These are phyloP conservation scores for Ploettnerulaceae sp. DNA, from an alignment of 2,329 filamentous ascomycete species.

Conservation along the genomic window DNA sequence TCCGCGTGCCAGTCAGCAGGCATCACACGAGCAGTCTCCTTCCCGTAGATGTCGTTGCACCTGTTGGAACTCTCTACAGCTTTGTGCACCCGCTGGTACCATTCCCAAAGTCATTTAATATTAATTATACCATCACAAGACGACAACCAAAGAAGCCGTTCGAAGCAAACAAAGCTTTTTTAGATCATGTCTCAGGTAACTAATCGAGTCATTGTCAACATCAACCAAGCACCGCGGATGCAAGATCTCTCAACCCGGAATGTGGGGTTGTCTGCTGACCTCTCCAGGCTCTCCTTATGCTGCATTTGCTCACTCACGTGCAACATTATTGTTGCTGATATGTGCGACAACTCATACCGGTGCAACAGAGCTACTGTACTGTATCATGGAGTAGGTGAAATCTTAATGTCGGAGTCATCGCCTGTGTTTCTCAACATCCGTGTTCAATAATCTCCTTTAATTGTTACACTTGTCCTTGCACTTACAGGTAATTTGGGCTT, in stretches of 20 bases:
- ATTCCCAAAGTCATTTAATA: background rate
- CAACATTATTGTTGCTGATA: background rate
- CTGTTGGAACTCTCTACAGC: background rate
- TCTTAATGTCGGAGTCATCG: background rate
- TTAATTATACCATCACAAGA: constrained; percentile 12
- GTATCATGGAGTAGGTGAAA: background rate
- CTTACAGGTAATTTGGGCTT: too few species aligned
- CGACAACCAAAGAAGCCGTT: background rate
- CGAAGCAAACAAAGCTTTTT: background rate
- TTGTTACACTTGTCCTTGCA: too few species aligned
- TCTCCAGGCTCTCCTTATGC: background rate
- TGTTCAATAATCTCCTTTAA: too few species aligned
- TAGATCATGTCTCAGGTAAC: background rate
- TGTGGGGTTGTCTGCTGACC: constrained; percentile 14
- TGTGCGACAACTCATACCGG: background rate
- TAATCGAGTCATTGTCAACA: constrained; percentile 8
- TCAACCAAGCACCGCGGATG: constrained; percentile 4
- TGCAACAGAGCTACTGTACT: background rate
- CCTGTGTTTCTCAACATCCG: background rate
- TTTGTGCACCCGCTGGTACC: background rate
- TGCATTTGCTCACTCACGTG: background rate
- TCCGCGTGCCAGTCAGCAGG: constrained; percentile 24
- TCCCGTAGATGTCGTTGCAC: background rate
- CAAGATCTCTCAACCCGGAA: constrained; percentile 7
- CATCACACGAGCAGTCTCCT: constrained; percentile 1